Conservation (phyloP, 2,329 filamentous ascomycete species). For the Didymella pinodella region DNA sequence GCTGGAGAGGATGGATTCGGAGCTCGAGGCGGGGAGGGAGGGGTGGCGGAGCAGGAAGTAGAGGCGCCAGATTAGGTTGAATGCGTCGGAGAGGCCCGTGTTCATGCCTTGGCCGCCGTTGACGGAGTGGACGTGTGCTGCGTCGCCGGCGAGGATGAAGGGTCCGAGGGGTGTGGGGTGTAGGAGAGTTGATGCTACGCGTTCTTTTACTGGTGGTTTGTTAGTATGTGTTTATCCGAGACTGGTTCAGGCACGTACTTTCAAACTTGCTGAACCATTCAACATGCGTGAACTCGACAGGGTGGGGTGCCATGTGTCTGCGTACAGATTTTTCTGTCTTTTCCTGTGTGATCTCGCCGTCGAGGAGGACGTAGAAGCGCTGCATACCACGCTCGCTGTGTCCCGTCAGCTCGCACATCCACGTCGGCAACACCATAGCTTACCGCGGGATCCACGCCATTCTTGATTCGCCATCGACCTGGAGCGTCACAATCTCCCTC, state of each 20-base stretch:
- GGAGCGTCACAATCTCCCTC: background rate
- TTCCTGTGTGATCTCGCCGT: background rate
- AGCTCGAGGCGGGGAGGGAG: background rate
- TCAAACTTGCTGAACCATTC: background rate
- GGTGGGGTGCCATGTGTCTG: background rate
- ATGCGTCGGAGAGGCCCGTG: background rate
- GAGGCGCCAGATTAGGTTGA: background rate
- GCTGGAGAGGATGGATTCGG: background rate
- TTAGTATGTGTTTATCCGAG: background rate
- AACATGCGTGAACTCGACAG: background rate
- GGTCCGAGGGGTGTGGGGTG: background rate
- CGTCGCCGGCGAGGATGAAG: background rate
- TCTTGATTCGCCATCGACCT: background rate
- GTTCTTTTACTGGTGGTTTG: background rate
- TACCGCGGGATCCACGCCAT: background rate
- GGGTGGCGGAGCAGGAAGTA: background rate
- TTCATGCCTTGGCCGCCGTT: background rate
- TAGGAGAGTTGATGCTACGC: background rate
- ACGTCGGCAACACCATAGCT: background rate
- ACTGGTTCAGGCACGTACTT: background rate
- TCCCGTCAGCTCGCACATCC: background rate
- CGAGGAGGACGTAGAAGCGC: background rate
- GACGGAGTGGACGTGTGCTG: background rate
- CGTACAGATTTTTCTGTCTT: background rate
- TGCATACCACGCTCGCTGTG: background rate